phyloP scores from a whole-genome alignment of 345 rosid genomes.

The Arabis hirsuta region DNA sequence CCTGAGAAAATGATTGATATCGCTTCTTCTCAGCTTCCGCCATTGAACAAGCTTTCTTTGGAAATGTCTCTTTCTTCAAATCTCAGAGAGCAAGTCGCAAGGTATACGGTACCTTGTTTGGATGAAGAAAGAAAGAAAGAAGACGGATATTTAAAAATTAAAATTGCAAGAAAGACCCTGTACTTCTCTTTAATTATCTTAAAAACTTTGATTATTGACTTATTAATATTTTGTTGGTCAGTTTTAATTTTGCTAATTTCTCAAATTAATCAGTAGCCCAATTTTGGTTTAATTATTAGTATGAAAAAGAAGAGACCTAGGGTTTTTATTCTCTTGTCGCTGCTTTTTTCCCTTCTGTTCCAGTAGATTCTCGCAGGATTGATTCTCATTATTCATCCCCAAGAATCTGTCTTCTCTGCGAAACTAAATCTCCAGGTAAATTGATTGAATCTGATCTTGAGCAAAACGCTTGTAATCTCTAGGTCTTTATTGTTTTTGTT shows the following conservation, averaged over 20 bases:
- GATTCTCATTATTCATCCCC: neutral
- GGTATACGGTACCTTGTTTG: neutral
- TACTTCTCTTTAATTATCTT: neutral
- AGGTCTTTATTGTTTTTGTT: too few relatives aligned
- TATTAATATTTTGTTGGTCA: too few relatives aligned
- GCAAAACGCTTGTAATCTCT: slow-evolving; percentile 1
- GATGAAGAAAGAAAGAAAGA: slow-evolving; percentile 10
- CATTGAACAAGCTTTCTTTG: slow-evolving; percentile 33
- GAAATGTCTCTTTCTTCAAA: slow-evolving; percentile 36
- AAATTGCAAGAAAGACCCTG: neutral
- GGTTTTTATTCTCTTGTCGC: neutral
- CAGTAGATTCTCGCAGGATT: neutral
- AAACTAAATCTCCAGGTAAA: slow-evolving; percentile 25
- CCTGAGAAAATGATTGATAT: slow-evolving; percentile 42
- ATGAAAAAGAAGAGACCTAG: neutral
- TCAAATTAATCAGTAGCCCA: too few relatives aligned
- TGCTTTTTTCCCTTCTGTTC: neutral
- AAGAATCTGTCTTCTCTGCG: neutral
- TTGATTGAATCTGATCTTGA: slow-evolving; percentile 15
- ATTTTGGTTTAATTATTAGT: too few relatives aligned
- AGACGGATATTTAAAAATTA: slow-evolving; percentile 9
- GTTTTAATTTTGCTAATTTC: too few relatives aligned
- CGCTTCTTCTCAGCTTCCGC: slow-evolving; percentile 42
- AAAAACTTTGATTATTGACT: too few relatives aligned
- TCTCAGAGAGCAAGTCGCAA: slow-evolving; percentile 30